Evolutionary conservation across 2,329 filamentous ascomycete species (phyloP).

Genomic region (Akanthomyces lecanii): DNA sequence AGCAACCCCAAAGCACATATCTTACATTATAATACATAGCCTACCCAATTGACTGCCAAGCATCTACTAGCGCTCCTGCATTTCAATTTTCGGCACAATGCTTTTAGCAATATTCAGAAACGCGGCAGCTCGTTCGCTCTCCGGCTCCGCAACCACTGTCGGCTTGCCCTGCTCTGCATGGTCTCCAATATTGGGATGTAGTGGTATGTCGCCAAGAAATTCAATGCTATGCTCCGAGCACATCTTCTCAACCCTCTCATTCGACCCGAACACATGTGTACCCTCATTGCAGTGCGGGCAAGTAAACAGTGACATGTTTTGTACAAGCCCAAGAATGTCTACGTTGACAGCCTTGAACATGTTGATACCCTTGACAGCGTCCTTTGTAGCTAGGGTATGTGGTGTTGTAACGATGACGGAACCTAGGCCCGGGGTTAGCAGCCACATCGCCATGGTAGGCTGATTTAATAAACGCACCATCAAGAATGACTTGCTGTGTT

Average conservation of each 20-base stretch:
- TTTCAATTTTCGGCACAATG: constrained; percentile 43
- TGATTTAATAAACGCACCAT: constrained; percentile 51
- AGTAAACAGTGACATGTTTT: constrained; percentile 84
- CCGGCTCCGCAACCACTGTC: constrained; percentile 82
- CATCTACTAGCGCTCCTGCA: constrained; percentile 21
- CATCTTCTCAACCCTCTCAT: constrained; percentile 60
- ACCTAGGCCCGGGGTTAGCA: constrained; percentile 40
- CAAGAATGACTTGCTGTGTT: constrained; percentile 85
- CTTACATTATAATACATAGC: constrained; percentile 6
- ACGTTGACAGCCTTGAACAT: constrained; percentile 87
- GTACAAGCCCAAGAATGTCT: constrained; percentile 78
- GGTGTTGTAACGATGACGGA: constrained; percentile 89
- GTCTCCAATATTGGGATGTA: constrained; percentile 81
- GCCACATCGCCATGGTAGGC: background rate
- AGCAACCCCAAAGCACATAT: background rate
- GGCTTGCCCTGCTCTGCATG: constrained; percentile 85
- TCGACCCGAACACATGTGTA: constrained; percentile 70
- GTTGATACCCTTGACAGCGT: constrained; percentile 85
- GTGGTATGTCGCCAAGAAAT: constrained; percentile 83
- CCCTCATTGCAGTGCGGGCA: constrained; percentile 74
- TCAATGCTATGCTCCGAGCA: constrained; percentile 70
- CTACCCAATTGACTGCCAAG: background rate
- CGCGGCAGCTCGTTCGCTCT: constrained; percentile 64
- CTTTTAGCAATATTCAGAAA: constrained; percentile 67
- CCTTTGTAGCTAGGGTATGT: constrained; percentile 86